Base-by-base conservation (phyloP, 345 rosid genomes). In the Gynandropsis gynandra region DNA sequence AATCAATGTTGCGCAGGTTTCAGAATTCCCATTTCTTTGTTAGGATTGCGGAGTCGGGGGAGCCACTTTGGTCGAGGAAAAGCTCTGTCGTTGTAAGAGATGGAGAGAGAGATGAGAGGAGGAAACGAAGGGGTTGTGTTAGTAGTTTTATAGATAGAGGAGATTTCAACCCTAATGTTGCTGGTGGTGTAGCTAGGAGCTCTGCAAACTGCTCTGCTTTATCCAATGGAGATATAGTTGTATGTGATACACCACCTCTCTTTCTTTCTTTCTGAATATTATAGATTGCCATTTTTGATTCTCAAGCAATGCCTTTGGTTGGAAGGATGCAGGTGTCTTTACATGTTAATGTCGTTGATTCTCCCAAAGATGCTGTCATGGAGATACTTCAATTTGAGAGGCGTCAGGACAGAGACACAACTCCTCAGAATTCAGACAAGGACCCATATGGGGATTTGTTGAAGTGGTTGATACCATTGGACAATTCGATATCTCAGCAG, bases 321-420 rank as follows among this genome's bases (percentile, higher is more conserved):
- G 95, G 88, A 87, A 81, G 93, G 88, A 79, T 92, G 88, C 97
- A 85, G 99, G 90, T 88, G 56, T 72, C 78, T 56, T 71, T 92
- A 78, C 84, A 76, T 75, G 89, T 92, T 65, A 85, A 80, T 81
- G 76, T 92, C 60, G 78, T 80, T 44, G 77, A 81, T 69, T 75
- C 62, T 66, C 73, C 73, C 41, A 80, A 68, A 78, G 82, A 93
- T 54, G 95, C 99, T 18, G 63, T 81, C 65, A 80, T 93, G 54
- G 99, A 93, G 83, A 79, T 93, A 74, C 82, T 83, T 72, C 97
- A 93, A 70, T 93, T 93, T 72, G 99, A 93, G 81, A 88, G 81
- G 74, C 70, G 69, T 66, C 74, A 69, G 65, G 73, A 69, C 16
- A 72, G 54, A 59, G 72, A 56, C 24, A 41, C 36, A 27, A 59